Evolutionary conservation across 1,139 yeast genomes (phyloP).

Genomic region (Hansenula anomala): DNA sequence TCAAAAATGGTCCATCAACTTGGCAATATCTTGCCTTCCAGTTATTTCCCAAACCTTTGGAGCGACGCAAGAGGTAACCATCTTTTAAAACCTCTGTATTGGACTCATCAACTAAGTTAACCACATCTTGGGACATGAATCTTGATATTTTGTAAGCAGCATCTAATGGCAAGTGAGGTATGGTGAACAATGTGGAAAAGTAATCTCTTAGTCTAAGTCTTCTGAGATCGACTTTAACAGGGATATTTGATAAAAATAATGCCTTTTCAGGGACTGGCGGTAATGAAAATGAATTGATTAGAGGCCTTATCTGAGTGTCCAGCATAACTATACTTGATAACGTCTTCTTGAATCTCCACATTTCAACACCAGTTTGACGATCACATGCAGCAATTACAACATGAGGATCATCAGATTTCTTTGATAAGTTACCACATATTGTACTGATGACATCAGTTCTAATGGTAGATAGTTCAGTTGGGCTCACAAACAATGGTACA

Average conservation of each 20-base stretch:
- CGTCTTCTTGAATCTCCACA: slow-evolving; percentile 69
- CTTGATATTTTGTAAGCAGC: slow-evolving; percentile 53
- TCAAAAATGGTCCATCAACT: slow-evolving; percentile 59
- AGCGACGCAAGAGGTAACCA: slow-evolving; percentile 62
- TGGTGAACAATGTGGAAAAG: slow-evolving; percentile 52
- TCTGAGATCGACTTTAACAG: slow-evolving; percentile 62
- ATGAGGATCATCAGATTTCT: slow-evolving; percentile 48
- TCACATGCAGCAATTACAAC: slow-evolving; percentile 62
- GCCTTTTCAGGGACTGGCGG: slow-evolving; percentile 63
- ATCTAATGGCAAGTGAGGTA: slow-evolving; percentile 55
- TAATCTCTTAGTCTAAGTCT: slow-evolving; percentile 52
- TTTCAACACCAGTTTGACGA: slow-evolving; percentile 51
- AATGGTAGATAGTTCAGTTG: slow-evolving; percentile 62
- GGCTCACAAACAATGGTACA: slow-evolving; percentile 52
- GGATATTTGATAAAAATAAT: slow-evolving; percentile 53
- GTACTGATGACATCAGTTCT: slow-evolving; percentile 56
- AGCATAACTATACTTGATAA: slow-evolving; percentile 49
- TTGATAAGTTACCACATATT: slow-evolving; percentile 36
- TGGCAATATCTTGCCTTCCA: slow-evolving; percentile 80
- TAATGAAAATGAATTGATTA: slow-evolving; percentile 52
- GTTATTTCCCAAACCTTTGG: slow-evolving; percentile 47
- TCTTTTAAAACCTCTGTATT: slow-evolving; percentile 57
- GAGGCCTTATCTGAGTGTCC: slow-evolving; percentile 48
- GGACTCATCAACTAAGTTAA: slow-evolving; percentile 58
- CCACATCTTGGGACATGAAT: slow-evolving; percentile 65